A percentile compares a stretch with the other conserved stretches of the same genome.
Conservation (phyloP, 257 asterid genomes). For the Nicotiana noctiflora region DNA sequence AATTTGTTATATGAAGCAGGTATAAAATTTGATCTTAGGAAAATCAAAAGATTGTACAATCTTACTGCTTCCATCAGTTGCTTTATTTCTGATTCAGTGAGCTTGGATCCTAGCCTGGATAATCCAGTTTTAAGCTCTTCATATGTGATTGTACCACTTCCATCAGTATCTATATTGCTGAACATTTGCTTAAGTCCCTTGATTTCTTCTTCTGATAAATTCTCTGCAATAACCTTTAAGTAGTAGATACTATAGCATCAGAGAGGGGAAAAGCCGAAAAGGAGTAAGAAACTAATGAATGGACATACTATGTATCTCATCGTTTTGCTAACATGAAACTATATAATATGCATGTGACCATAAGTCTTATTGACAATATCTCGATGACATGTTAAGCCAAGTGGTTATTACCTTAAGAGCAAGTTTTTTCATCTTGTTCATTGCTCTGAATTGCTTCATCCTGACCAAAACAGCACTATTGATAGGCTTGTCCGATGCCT, state of each 20-base stretch:
- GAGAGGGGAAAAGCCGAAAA: background rate
- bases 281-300: no score
- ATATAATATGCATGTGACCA: background rate
- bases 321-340: background rate
- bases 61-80: constrained; percentile 63
- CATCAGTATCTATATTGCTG: constrained; percentile 12
- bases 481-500: constrained; percentile 51
- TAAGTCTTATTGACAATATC: background rate
- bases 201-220: constrained; percentile 36
- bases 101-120: constrained; percentile 39
- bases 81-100: constrained; percentile 37
- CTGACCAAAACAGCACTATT: constrained; percentile 44
- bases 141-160: constrained; percentile 15
- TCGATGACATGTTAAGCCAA: background rate
- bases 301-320: background rate
- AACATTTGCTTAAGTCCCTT: constrained; percentile 18
- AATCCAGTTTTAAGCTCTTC: constrained; percentile 29
- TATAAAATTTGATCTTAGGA: background rate
- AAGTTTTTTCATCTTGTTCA: constrained; percentile 50
- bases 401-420: constrained; percentile 36
- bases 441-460: constrained; percentile 53
- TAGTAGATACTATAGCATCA: background rate
- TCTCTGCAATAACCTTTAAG: constrained; percentile 48
- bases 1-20: no score
- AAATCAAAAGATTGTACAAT: background rate